Base-by-base conservation (phyloP, 371 early-diverging fungal species). In the Massospora cicadina region DNA sequence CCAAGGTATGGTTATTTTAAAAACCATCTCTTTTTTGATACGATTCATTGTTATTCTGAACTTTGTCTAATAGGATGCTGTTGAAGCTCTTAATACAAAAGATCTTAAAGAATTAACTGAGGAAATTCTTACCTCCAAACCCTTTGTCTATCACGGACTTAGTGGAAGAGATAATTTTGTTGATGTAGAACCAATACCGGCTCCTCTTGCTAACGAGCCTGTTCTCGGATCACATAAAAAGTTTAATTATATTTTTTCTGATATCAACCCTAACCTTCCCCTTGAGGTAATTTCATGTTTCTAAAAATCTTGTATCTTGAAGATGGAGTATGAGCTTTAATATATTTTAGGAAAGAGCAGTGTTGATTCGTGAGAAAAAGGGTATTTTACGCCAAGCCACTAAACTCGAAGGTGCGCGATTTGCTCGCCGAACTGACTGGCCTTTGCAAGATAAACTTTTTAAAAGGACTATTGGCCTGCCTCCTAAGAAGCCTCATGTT, bases 191-290 rank as follows among this genome's bases (percentile, higher is more conserved):
- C 57, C 57, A 24, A 43, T 17, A 43, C 57, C 57, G 7, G 27
- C 21, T 21, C 24, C 27, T 26, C 12, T 56, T 56, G 57, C 21
- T 24, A 56, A 13, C 27, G 27, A 56, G 12, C 57, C 57, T 24
- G 17, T 43, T 17, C 27, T 56, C 7, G 27, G 24, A 21, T 21
- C 57, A 5, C 21, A 56, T 26, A 21, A 26, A 24, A 21, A 26
- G 21, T 56, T 56, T 26, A 56, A 21, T 26, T 56, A 56, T 26
- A 24, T 21, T 21, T 24, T 56, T 56, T 24, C 57, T 21, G 57
- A 56, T 56, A 56, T 56, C 57, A 26, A 56, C 26, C 57, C 57
- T 26, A 56, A 56, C 21, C 27, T 56, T 5, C 57, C 57, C 26
- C 43, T 43, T 43, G 5, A 5, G 43, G 43, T 43, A 43, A 43